phyloP scores from a whole-genome alignment of 441 rosid species.

The Metrosideros polymorpha region DNA sequence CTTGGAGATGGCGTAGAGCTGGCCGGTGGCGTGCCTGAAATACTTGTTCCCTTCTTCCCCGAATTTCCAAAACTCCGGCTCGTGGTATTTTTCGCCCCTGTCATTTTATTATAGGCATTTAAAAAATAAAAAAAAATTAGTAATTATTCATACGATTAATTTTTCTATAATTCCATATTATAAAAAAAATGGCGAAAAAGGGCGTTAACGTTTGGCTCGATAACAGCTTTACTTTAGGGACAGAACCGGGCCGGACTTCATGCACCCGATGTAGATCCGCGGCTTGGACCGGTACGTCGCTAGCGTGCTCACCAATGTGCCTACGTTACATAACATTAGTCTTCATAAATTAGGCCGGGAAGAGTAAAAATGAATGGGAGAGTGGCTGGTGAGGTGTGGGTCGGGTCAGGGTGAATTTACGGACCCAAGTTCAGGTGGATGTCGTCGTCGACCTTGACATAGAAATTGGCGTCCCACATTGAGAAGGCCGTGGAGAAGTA shows the following conservation, averaged over 20 bases:
- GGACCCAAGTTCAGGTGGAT: slow-evolving; percentile 71
- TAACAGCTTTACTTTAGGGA: slow-evolving; percentile 39
- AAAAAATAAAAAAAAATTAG: background rate
- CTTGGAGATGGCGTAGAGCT: slow-evolving; percentile 73
- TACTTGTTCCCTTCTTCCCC: slow-evolving; percentile 87
- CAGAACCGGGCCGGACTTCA: slow-evolving; percentile 93
- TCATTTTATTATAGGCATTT: background rate
- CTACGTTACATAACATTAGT: slow-evolving; percentile 3
- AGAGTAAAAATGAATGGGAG: background rate
- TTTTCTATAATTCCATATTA: background rate
- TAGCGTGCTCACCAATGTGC: slow-evolving; percentile 41
- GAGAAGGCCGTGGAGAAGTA: slow-evolving; percentile 72
- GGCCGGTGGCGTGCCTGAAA: slow-evolving; percentile 87
- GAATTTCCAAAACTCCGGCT: slow-evolving; percentile 86
- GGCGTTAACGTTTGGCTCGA: background rate
- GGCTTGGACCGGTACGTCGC: slow-evolving; percentile 53
- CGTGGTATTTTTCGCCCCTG: slow-evolving; percentile 72
- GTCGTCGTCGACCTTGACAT: slow-evolving; percentile 85
- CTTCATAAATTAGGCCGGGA: background rate
- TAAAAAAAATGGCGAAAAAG: rapidly evolving
- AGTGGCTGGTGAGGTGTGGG: background rate
- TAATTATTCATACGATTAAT: too few species aligned
- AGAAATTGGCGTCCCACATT: slow-evolving; percentile 79
- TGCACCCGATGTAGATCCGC: slow-evolving; percentile 75
- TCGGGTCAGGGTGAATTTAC: background rate